Percentiles rank a stretch among this genome's conserved stretches.
Conservation (phyloP, 345 rosid species). For the Gossypium bickii region DNA sequence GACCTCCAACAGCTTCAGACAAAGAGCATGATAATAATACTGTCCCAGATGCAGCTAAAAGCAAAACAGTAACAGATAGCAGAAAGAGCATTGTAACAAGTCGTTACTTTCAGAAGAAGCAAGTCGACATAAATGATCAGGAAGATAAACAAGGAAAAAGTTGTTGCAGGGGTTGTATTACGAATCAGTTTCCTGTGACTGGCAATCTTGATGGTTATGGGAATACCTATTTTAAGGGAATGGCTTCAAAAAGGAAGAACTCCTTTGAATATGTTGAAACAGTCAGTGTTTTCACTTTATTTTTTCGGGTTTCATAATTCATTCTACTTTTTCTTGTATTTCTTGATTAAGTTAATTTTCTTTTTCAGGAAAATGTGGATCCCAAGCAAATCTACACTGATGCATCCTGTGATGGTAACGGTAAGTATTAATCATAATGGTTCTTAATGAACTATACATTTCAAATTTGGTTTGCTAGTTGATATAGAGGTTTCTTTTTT, state of each 20-base stretch:
- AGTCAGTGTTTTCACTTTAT: slow-evolving; percentile 34
- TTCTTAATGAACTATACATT: not conserved
- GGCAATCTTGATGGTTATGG: slow-evolving; percentile 21
- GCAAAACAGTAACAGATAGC: slow-evolving; percentile 39
- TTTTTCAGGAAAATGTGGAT: slow-evolving; percentile 54
- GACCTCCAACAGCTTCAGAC: slow-evolving; percentile 26
- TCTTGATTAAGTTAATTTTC: slow-evolving; percentile 14
- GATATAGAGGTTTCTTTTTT: not conserved
- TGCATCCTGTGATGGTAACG: slow-evolving; percentile 34
- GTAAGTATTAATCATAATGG: slow-evolving; percentile 20
- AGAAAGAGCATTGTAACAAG: slow-evolving; percentile 55
- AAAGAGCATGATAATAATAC: slow-evolving; percentile 28
- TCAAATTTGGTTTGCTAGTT: slow-evolving; percentile 4
- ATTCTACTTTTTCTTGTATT: not conserved
- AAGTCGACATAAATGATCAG: slow-evolving; percentile 30
- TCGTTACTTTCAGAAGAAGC: slow-evolving; percentile 58
- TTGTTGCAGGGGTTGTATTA: slow-evolving; percentile 25
- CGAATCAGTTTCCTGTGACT: slow-evolving; percentile 26
- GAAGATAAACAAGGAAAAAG: slow-evolving; percentile 31
- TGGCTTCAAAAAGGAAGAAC: slow-evolving; percentile 56
- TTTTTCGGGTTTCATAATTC: not conserved
- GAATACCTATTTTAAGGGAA: slow-evolving; percentile 20
- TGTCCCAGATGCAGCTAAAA: slow-evolving; percentile 28
- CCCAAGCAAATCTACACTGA: slow-evolving; percentile 40
- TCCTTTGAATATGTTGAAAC: slow-evolving; percentile 32